A percentile compares a stretch with the other conserved stretches of the same genome.
phyloP scores from a whole-genome alignment of 495 filamentous ascomycete species.

The Hypoxylon lienhwacheense region DNA sequence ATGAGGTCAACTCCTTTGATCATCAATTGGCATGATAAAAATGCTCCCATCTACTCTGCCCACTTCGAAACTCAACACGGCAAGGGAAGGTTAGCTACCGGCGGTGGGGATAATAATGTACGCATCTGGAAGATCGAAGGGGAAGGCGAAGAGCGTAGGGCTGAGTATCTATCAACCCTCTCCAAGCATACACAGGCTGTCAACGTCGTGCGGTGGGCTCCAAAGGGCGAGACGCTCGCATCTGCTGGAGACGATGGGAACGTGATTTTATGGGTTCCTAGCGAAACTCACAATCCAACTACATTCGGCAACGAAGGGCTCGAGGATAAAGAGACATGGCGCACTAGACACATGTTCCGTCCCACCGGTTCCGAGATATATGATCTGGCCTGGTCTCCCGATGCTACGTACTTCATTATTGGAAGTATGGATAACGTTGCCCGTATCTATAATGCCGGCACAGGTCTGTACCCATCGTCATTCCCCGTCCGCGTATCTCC shows the following conservation, averaged over 20 bases:
- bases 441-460: conserved; percentile 92
- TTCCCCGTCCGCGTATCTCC: not conserved
- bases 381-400: conserved; percentile 96
- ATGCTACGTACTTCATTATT: conserved; percentile 94
- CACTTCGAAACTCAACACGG: conserved; percentile 89
- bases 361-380: conserved; percentile 94
- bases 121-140: conserved; percentile 90
- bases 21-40: conserved; percentile 95
- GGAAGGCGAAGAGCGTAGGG: conserved; percentile 82
- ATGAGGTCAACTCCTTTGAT: conserved; percentile 93
- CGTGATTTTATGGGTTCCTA: conserved; percentile 90
- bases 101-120: conserved; percentile 96
- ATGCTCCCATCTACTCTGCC: conserved; percentile 90
- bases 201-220: conserved; percentile 95
- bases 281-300: conserved; percentile 60
- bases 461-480: conserved; percentile 59
- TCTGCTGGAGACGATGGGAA: conserved; percentile 97
- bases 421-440: conserved; percentile 99
- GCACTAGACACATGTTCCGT: conserved; percentile 95
- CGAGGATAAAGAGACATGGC: conserved; percentile 96
- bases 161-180: conserved; percentile 87
- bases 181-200: conserved; percentile 95
- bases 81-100: conserved; percentile 89
- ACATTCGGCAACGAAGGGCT: conserved; percentile 79
- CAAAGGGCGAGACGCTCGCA: conserved; percentile 89